Percentiles rank a stretch among this genome's conserved stretches.
Evolutionary conservation across 2,329 filamentous ascomycete species (phyloP).

Genomic region (Fusarium xyrophilum): DNA sequence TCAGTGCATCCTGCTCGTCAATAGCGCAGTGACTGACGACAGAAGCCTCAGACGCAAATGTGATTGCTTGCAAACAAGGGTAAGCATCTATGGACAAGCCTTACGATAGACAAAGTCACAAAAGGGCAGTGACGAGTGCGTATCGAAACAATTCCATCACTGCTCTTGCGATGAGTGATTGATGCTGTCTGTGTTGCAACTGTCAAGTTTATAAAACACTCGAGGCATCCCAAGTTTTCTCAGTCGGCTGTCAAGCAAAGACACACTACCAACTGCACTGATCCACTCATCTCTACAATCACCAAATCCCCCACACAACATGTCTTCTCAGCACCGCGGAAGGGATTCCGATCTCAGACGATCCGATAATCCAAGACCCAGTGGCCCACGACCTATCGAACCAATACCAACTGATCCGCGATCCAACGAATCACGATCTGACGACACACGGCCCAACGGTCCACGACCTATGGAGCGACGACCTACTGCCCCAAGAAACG

Average conservation of each 20-base stretch:
- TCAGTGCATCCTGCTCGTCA: not conserved
- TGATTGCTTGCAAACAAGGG: not conserved
- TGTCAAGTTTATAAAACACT: not conserved
- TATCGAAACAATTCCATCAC: not conserved
- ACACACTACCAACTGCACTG: too few species aligned
- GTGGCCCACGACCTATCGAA: not conserved
- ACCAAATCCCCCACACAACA: not conserved
- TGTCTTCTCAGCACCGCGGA: not conserved
- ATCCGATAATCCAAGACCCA: accelerated
- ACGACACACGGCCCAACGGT: too few species aligned
- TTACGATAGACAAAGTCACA: not conserved
- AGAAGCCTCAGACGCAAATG: not conserved
- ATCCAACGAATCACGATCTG: not conserved
- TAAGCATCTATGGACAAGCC: not conserved
- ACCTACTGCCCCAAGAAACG: accelerated
- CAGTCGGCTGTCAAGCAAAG: too few species aligned
- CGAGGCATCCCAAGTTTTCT: not conserved
- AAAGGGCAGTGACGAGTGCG: not conserved
- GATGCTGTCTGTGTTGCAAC: not conserved
- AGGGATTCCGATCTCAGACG: not conserved
- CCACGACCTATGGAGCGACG: too few species aligned
- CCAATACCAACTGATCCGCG: not conserved
- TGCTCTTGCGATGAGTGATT: not conserved
- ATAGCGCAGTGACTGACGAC: not conserved
- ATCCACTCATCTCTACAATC: not conserved